Conservation (phyloP, 192 early-diverging fungal genomes). For the Linnemannia exigua region DNA sequence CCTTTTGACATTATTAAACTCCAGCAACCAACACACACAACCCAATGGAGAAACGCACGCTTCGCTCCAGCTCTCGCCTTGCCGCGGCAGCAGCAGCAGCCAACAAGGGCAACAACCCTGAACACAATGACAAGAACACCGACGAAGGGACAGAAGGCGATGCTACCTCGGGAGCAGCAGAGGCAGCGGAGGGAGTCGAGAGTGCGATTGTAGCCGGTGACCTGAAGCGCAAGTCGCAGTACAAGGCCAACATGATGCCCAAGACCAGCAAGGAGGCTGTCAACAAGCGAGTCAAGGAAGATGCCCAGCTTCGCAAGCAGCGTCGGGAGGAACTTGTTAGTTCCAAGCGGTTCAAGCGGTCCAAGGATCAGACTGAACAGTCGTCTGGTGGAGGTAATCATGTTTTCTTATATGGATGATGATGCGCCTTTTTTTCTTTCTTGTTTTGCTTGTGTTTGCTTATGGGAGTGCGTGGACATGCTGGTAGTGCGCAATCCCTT, state of each 20-base stretch:
- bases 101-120: background rate
- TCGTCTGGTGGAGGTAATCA: conserved; percentile 7
- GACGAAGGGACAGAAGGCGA: conserved; percentile 27
- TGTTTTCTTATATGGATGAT: background rate
- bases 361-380: conserved; percentile 24
- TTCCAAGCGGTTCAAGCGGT: conserved; percentile 72
- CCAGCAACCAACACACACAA: background rate
- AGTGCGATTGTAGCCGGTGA: background rate
- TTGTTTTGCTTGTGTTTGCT: background rate
- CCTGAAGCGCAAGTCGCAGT: conserved; percentile 48
- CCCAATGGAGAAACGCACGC: conserved; percentile 47
- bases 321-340: conserved; percentile 80
- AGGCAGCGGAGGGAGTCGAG: conserved; percentile 5
- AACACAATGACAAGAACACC: conserved; percentile 38
- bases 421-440: background rate
- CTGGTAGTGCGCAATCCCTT: background rate
- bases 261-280: conserved; percentile 65
- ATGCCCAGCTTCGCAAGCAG: conserved; percentile 71
- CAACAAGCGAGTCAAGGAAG: conserved; percentile 66
- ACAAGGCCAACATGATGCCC: conserved; percentile 66
- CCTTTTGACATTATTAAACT: background rate
- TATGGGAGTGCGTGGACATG: too few species aligned
- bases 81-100: conserved; percentile 28
- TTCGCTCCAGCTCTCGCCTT: conserved; percentile 40
- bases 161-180: background rate